Percentiles rank a stretch among this genome's conserved stretches.
phyloP scores from a whole-genome alignment of 495 filamentous ascomycete species.

The Aspergillus sparsus region DNA sequence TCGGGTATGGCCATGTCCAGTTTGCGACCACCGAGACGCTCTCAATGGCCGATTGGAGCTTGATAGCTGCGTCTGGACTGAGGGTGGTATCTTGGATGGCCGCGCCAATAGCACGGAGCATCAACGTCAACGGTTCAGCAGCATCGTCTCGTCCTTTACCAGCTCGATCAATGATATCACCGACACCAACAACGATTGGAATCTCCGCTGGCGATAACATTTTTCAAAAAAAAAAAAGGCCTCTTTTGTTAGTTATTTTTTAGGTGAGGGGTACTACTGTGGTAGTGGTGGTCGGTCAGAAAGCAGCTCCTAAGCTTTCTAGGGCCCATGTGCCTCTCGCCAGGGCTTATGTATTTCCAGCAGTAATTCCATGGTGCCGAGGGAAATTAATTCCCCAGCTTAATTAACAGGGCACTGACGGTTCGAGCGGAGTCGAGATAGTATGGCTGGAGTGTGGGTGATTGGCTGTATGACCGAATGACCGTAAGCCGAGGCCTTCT shows the following conservation, averaged over 20 bases:
- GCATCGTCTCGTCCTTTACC: constrained; percentile 51
- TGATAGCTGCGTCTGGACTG: constrained; percentile 16
- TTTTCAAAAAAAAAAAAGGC: not conserved
- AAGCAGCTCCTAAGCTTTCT: too few relatives aligned
- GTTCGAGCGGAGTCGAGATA: not conserved
- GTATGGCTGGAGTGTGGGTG: not conserved
- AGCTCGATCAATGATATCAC: constrained; percentile 51
- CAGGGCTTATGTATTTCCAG: constrained; percentile 1
- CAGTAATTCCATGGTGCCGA: not conserved
- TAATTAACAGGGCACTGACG: not conserved
- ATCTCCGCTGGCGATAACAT: constrained; percentile 14
- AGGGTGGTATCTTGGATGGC: constrained; percentile 44
- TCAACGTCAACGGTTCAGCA: constrained; percentile 53
- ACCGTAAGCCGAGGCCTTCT: too few relatives aligned
- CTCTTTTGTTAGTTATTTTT: too few relatives aligned
- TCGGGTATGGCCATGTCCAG: constrained; percentile 60
- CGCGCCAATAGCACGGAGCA: constrained; percentile 47
- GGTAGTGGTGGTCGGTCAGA: too few relatives aligned
- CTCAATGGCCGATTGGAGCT: constrained; percentile 49
- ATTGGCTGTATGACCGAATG: not conserved
- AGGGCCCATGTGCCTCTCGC: not conserved
- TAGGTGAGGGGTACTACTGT: too few relatives aligned
- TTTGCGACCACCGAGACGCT: constrained; percentile 54
- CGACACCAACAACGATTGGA: constrained; percentile 55
- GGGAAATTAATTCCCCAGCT: not conserved